phyloP scores from a whole-genome alignment of 345 rosid species.

The Sonneratia caseolaris region DNA sequence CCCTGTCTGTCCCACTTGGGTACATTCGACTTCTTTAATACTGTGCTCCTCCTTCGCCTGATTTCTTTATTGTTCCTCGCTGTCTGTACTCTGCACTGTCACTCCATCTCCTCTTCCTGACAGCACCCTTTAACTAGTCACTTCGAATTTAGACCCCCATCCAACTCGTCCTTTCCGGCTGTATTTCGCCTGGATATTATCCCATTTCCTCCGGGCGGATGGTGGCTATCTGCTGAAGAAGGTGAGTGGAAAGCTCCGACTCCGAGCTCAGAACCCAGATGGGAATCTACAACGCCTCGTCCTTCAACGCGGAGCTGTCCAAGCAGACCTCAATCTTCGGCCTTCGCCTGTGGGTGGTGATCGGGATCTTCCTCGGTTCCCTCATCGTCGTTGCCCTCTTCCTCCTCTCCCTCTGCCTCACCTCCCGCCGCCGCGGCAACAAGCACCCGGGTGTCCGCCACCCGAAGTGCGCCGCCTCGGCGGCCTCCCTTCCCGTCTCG shows the following conservation, averaged over 20 bases:
- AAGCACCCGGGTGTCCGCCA: constrained; percentile 2
- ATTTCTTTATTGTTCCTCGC: neutral
- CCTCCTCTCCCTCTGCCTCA: constrained; percentile 72
- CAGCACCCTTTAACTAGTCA: neutral
- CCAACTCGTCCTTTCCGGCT: no score
- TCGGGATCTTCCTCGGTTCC: constrained; percentile 81
- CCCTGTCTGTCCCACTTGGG: neutral
- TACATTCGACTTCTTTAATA: neutral
- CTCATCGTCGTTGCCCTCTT: constrained; percentile 71
- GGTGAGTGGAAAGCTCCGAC: neutral
- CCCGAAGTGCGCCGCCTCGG: neutral
- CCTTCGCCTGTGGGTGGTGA: constrained; percentile 85
- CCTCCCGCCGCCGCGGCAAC: constrained; percentile 18
- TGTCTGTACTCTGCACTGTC: neutral
- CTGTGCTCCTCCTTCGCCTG: neutral
- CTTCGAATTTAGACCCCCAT: neutral
- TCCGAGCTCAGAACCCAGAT: constrained; percentile 14
- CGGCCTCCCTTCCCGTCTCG: constrained; percentile 54
- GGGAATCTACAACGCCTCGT: constrained; percentile 57
- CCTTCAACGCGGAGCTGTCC: constrained; percentile 62
- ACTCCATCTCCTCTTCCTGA: neutral
- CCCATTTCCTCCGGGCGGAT: neutral
- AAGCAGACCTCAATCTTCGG: constrained; percentile 89
- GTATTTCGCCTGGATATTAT: no score
- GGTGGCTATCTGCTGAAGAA: neutral